A percentile compares a stretch with the other conserved stretches of the same genome.
Conservation (phyloP, 2,329 filamentous ascomycete genomes). For the Clarireedia sp. region DNA sequence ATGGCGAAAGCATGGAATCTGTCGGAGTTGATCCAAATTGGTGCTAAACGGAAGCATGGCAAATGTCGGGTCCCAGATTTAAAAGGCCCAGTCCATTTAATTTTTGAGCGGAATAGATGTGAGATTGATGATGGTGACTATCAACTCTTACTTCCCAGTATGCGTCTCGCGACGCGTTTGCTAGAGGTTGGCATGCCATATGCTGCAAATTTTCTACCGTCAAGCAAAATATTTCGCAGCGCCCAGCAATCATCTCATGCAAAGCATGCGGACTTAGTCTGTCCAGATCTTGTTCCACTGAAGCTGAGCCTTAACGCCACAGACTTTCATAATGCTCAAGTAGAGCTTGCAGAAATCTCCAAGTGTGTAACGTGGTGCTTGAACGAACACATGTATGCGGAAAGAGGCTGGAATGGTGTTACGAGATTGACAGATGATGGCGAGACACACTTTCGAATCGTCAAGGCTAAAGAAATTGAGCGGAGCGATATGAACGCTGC, state of each 20-base stretch:
- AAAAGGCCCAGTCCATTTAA: slow-evolving; percentile 5
- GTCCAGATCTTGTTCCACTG: slow-evolving; percentile 2
- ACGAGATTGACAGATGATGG: slow-evolving; percentile 11
- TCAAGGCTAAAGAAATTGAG: neutral
- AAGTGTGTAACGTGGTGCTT: slow-evolving; percentile 18
- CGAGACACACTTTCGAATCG: slow-evolving; percentile 3
- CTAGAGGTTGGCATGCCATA: slow-evolving; percentile 20
- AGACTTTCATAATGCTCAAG: slow-evolving; percentile 10
- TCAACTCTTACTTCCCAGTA: slow-evolving; percentile 17
- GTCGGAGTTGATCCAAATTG: too few species aligned
- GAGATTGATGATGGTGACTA: slow-evolving; percentile 16
- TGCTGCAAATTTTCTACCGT: slow-evolving; percentile 20
- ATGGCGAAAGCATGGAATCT: too few species aligned
- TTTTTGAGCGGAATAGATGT: slow-evolving; percentile 19
- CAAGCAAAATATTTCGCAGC: slow-evolving; percentile 7
- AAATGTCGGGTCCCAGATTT: slow-evolving; percentile 4
- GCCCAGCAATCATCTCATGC: neutral
- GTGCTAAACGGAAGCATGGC: neutral
- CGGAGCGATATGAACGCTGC: slow-evolving; percentile 8
- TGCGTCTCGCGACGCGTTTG: slow-evolving; percentile 22
- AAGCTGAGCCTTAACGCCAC: neutral
- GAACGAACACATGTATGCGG: slow-evolving; percentile 15
- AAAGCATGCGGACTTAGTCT: neutral
- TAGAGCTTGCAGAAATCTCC: slow-evolving; percentile 17
- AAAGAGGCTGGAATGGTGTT: slow-evolving; percentile 14